phyloP scores from a whole-genome alignment of 306 rosid genomes.

The Carpinus viminea region DNA sequence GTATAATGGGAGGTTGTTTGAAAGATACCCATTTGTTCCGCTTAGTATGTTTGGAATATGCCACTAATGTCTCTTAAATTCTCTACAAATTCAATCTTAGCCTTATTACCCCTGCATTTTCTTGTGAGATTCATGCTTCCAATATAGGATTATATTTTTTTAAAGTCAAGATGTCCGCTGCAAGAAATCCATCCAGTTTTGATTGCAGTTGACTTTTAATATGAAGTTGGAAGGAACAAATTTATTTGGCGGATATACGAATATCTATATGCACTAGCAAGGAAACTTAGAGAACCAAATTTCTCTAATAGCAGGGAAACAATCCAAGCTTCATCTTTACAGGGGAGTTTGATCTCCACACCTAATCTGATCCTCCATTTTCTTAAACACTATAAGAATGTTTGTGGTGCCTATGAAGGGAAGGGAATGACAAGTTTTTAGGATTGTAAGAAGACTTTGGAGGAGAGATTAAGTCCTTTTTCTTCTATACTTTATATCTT shows the following conservation, averaged over 20 bases:
- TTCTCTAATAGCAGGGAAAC: not conserved
- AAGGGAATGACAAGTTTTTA: too few species aligned
- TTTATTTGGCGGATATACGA: not conserved
- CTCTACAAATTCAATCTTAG: not conserved
- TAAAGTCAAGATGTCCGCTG: not conserved
- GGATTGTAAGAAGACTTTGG: too few species aligned
- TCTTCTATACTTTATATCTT: too few species aligned
- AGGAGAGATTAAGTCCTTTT: too few species aligned
- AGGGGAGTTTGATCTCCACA: not conserved
- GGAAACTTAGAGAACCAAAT: not conserved
- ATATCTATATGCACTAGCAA: not conserved
- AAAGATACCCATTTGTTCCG: constrained; percentile 10
- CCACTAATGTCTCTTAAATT: not conserved
- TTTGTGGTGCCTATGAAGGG: too few species aligned
- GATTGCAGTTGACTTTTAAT: not conserved
- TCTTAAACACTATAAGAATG: not conserved
- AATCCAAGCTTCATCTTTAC: not conserved
- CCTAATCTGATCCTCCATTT: not conserved
- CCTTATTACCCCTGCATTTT: not conserved
- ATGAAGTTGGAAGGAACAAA: not conserved
- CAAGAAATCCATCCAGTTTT: not conserved
- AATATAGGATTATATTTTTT: not conserved
- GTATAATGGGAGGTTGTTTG: not conserved
- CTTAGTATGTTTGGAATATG: not conserved
- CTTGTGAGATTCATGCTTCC: not conserved